Conservation (phyloP, 139 green algal species). For the Ostreobium quekettii region DNA sequence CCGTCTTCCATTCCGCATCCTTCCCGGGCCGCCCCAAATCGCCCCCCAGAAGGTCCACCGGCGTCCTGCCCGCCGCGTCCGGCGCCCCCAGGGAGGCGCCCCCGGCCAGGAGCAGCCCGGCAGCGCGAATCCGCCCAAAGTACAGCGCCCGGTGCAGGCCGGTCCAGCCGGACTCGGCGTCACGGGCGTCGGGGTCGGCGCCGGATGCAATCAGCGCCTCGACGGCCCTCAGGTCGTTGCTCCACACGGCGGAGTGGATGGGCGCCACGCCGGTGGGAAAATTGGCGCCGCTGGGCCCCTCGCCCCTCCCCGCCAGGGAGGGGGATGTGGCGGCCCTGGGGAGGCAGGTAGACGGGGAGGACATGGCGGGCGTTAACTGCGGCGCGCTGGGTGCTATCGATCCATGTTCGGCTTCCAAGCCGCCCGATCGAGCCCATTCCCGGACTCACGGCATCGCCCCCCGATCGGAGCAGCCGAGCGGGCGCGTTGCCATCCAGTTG, state of each 20-base stretch:
- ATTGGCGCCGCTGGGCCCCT: neutral
- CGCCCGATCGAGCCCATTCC: neutral
- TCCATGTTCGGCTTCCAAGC: neutral
- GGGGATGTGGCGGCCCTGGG: neutral
- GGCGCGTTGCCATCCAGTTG: neutral
- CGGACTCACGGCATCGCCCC: neutral
- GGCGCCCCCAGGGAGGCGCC: slow-evolving; percentile 34
- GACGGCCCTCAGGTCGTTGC: neutral
- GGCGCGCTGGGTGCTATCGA: too few relatives aligned
- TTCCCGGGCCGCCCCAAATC: slow-evolving; percentile 31
- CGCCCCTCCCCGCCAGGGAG: neutral
- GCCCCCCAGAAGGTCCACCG: slow-evolving; percentile 70
- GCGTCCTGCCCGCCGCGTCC: slow-evolving; percentile 55
- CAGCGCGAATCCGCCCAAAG: slow-evolving; percentile 62
- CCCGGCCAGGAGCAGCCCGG: slow-evolving; percentile 51
- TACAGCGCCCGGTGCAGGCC: slow-evolving; percentile 81
- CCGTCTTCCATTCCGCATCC: neutral
- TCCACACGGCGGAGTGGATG: neutral
- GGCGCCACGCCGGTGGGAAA: neutral
- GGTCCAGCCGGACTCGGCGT: slow-evolving; percentile 42
- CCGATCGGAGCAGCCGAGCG: too few relatives aligned
- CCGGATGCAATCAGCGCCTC: neutral
- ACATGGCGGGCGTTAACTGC: neutral
- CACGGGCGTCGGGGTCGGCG: neutral
- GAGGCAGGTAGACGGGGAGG: neutral